phyloP scores from a whole-genome alignment of 2,329 filamentous ascomycete species.

The Epichloe scottii region DNA sequence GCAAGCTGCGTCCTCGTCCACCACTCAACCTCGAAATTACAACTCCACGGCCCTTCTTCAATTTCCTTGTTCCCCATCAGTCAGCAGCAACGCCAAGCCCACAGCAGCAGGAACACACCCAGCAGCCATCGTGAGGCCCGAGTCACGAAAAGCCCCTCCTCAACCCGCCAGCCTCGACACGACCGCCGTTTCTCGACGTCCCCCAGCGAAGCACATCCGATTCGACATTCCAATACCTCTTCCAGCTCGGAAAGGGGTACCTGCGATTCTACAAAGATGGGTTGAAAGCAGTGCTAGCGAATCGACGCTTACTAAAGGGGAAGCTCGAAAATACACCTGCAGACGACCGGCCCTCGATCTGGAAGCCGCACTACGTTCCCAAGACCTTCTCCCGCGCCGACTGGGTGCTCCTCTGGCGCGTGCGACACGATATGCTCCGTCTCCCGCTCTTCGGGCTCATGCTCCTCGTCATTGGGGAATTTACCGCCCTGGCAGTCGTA shows the following conservation, averaged over 20 bases:
- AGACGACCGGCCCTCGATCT: constrained; percentile 38
- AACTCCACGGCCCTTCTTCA: neutral
- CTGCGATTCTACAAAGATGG: constrained; percentile 79
- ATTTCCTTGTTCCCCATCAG: neutral
- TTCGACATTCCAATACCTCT: constrained; percentile 34
- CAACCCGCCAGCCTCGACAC: constrained; percentile 63
- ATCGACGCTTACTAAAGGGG: constrained; percentile 41
- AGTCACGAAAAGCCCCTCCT: constrained; percentile 26
- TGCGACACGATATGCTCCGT: constrained; percentile 59
- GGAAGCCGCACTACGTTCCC: constrained; percentile 21
- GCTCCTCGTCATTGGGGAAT: constrained; percentile 69
- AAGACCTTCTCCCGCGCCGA: constrained; percentile 45
- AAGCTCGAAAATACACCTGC: constrained; percentile 31
- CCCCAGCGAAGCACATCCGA: constrained; percentile 36
- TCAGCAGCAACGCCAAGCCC: constrained; percentile 12
- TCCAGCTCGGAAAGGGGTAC: constrained; percentile 61
- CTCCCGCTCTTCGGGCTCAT: constrained; percentile 68
- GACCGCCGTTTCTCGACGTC: constrained; percentile 55
- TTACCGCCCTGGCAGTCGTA: constrained; percentile 69
- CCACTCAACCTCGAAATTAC: constrained; percentile 3
- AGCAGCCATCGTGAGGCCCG: constrained; percentile 13
- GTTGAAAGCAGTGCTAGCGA: constrained; percentile 59
- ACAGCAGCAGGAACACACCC: constrained; percentile 8
- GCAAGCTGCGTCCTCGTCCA: constrained; percentile 8
- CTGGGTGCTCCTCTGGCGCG: constrained; percentile 58